Conservation (phyloP, 306 rosid genomes). For the Quercus suber region DNA sequence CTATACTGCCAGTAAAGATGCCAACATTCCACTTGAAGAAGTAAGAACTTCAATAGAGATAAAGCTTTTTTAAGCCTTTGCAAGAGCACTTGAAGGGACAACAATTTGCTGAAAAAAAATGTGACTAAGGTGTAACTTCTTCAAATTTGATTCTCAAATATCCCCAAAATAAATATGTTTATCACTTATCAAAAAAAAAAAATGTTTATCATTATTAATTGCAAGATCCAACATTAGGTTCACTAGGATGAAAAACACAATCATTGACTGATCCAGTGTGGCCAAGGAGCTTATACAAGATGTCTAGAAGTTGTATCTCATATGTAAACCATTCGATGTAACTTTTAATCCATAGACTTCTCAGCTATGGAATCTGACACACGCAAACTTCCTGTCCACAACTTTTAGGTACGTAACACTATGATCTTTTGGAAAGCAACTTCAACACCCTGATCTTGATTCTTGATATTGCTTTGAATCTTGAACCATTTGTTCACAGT, state of each 20-base stretch:
- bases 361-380: too few species aligned
- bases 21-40: neutral
- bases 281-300: conserved; percentile 93
- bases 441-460: too few species aligned
- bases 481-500: too few species aligned
- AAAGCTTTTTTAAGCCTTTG: neutral
- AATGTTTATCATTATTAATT: conserved; percentile 73
- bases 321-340: conserved; percentile 67
- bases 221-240: conserved; percentile 78
- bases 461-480: too few species aligned
- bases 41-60: neutral
- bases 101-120: neutral
- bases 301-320: conserved; percentile 92
- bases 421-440: too few species aligned
- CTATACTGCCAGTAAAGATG: neutral
- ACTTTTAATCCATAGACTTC: too few species aligned
- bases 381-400: too few species aligned
- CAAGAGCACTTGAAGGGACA: neutral
- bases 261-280: conserved; percentile 77
- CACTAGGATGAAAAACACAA: conserved; percentile 72
- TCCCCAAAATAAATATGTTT: conserved; percentile 90
- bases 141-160: conserved; percentile 36
- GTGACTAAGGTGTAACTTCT: neutral
- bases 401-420: too few species aligned
- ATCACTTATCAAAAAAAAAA: too few species aligned